Evolutionary conservation across 2,329 filamentous ascomycete species (phyloP), one percentile per base, ranked within the genome.

Genomic region (Herpotrichia juniperi): DNA sequence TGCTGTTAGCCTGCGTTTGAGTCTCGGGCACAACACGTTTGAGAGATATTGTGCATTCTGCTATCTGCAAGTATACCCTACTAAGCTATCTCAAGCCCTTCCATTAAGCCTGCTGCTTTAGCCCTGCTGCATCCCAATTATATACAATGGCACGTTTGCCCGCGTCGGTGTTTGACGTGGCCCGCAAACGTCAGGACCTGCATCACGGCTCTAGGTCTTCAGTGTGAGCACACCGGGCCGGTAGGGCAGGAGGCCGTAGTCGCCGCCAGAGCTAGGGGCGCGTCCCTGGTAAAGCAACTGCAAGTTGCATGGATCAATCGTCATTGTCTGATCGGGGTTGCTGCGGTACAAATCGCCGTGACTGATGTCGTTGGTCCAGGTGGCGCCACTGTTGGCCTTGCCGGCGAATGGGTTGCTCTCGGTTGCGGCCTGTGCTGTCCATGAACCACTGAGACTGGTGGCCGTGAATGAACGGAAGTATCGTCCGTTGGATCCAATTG

Each of bases 401-500:
- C 86, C 83, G n/a, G 85, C 85, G 53, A 89, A 89, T 0, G 86
- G 85, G n/a, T 69, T 74, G 59, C 63, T 69, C 74, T 88, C 86
- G 12, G 63, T 78, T 1, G 75, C 74, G 1, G 85, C 83, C 61
- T 87, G 81, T 9, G 79, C 58, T 0, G 83, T 85, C 86, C 86
- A 89, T 3, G 68, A 46, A 8, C 86, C 86, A 31, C 67, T 64
- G 8, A 88, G 76, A 61, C 75, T 81, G 37, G 74, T 79, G 12
- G 86, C 82, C 0, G 84, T 87, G 75, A 85, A 88, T 1, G 84
- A 87, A 51, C 86, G 84, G 80, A 88, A 88, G 71, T 83, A 89
- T 2, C 86, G 79, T 1, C 85, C 85, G 26, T 78, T 72, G 0
- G 69, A 31, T 1, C 86, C 85, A 37, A 83, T 81, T 0, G 83